Percentiles rank a stretch among this genome's conserved stretches.
Evolutionary conservation across 345 rosid genomes (phyloP).

Genomic region (Triadica sebifera): DNA sequence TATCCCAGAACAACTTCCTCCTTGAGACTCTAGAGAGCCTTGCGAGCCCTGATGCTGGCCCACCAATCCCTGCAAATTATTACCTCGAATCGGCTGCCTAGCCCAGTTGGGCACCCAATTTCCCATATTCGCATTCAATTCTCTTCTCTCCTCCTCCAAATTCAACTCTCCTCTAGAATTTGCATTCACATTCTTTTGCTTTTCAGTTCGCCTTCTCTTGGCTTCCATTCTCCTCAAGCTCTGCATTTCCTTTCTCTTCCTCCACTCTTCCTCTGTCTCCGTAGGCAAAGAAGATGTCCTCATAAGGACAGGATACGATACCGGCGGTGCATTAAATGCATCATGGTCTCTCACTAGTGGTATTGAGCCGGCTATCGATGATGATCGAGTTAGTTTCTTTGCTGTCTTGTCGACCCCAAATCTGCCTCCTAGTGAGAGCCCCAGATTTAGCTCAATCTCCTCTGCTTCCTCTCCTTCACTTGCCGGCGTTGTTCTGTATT

Average conservation of each 20-base stretch:
- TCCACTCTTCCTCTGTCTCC: conserved; percentile 90
- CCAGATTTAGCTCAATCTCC: conserved; percentile 77
- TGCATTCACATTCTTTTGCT: conserved; percentile 55
- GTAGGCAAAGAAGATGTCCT: conserved; percentile 84
- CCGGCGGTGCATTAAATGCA: conserved; percentile 26
- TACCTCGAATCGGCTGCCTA: conserved; percentile 24
- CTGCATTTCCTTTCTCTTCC: conserved; percentile 87
- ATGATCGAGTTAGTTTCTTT: conserved; percentile 60
- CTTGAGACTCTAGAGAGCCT: conserved; percentile 60
- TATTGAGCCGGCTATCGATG: conserved; percentile 61
- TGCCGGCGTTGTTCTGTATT: conserved; percentile 13
- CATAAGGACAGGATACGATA: conserved; percentile 43
- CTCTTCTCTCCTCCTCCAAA: conserved; percentile 40
- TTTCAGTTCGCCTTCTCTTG: conserved; percentile 74
- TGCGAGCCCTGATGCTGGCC: conserved; percentile 41
- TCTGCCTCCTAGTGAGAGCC: conserved; percentile 79
- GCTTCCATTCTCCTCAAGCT: conserved; percentile 78
- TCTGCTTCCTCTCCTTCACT: conserved; percentile 37
- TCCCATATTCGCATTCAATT: conserved; percentile 20
- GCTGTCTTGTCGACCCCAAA: conserved; percentile 79
- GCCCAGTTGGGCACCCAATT: conserved; percentile 24
- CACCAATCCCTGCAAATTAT: conserved; percentile 34
- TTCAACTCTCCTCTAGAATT: conserved; percentile 28
- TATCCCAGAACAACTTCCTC: conserved; percentile 54
- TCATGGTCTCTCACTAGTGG: conserved; percentile 38